Base-by-base conservation (phyloP, 2,329 filamentous ascomycete genomes). In the Myrmaecium sp. region DNA sequence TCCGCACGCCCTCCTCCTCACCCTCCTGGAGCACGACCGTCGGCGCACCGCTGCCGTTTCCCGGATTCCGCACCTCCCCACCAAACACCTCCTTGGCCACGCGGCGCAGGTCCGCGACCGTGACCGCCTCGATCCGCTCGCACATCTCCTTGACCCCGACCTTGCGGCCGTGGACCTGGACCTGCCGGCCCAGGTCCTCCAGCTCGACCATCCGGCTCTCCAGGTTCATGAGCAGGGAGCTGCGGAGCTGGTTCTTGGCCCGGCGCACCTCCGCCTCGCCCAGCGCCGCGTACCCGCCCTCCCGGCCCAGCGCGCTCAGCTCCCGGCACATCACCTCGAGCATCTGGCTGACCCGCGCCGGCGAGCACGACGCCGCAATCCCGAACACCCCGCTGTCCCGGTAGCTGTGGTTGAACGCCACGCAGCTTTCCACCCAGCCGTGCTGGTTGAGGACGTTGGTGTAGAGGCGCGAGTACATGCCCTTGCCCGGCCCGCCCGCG, bases 391-490 rank as follows among this genome's bases (percentile, higher is more conserved):
- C 89, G 5, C 77, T 84, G 53, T 98, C 89, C 0, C 81, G 89
- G 64, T 98, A 98, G 24, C 79, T 81, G 62, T 95, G 84, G 63
- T 95, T 95, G 62, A 95, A 95, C 16, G 86, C 78, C 27, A 92
- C 66, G 57, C 89, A 95, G 33, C 74, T 84, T 57, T 98, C 89
- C 14, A 98, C 82, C 86, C 86, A 98, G 40, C 79, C 82, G 57
- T 93, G 75, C 56, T 95, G 84, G 60, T 98, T 98, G 27, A 98
- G 69, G 1, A 95, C 86, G 49, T 94, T 93, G 36, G 84, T 95
- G 63, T 94, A 98, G 6, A 98, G 69, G 8, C 89, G 77, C 19
- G 81, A 92, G 63, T 95, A 95, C 89, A 98, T 98, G 51, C 89
- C 89, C 61, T 98, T 98, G 28, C 89, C 89, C 4, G 89, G 89